Percentiles rank a stretch among this genome's conserved stretches.
Conservation (phyloP, 2,329 filamentous ascomycete genomes). For the Clarireedia sp. region DNA sequence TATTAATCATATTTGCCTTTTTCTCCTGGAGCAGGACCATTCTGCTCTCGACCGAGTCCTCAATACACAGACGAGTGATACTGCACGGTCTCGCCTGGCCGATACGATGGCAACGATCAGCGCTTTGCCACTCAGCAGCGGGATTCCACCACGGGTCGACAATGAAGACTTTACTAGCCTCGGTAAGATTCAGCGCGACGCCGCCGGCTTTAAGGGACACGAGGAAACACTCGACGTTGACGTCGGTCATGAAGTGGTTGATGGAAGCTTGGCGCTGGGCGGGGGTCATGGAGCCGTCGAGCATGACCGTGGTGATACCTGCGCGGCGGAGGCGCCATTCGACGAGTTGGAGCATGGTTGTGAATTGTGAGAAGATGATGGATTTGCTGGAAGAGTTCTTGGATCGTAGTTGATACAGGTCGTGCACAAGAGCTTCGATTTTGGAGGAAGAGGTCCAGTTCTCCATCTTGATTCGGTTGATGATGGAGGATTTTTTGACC, state of each 20-base stretch:
- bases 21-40: slow-evolving; percentile 97
- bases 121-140: slow-evolving; percentile 98
- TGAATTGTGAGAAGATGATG: slow-evolving; percentile 96
- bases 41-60: slow-evolving; percentile 91
- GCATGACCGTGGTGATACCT: slow-evolving; percentile 97
- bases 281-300: slow-evolving; percentile 95
- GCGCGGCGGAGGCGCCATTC: slow-evolving; percentile 94
- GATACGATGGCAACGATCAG: slow-evolving; percentile 89
- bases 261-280: slow-evolving; percentile 89
- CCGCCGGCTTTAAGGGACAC: slow-evolving; percentile 95
- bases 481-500: slow-evolving; percentile 93
- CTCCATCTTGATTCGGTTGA: slow-evolving; percentile 98
- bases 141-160: slow-evolving; percentile 99
- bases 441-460: slow-evolving; percentile 98
- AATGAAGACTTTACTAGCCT: slow-evolving; percentile 91
- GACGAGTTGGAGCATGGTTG: slow-evolving; percentile 92
- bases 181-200: slow-evolving; percentile 89
- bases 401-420: slow-evolving; percentile 83
- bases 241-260: slow-evolving; percentile 92
- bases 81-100: slow-evolving; percentile 90
- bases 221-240: slow-evolving; percentile 90
- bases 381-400: slow-evolving; percentile 93
- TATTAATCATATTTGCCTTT: slow-evolving; percentile 96
- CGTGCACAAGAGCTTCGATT: slow-evolving; percentile 92
- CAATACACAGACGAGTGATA: slow-evolving; percentile 89